Conservation (phyloP, 805 yeast species). For the Candida montana region DNA sequence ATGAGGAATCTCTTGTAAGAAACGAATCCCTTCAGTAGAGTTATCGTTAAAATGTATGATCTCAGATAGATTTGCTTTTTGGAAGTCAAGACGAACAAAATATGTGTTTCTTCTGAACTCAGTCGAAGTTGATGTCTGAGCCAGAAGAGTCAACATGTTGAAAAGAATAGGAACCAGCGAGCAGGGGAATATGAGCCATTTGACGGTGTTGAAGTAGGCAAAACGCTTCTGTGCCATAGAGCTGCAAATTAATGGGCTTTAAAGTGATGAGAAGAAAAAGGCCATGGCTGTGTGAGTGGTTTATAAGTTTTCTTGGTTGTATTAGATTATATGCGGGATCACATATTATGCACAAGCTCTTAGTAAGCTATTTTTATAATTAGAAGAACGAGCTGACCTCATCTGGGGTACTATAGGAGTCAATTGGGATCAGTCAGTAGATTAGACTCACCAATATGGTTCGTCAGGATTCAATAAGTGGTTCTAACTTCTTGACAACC, state of each 20-base stretch:
- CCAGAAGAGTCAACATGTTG: slow-evolving; percentile 2
- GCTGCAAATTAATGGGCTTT: no score
- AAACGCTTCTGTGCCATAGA: not conserved
- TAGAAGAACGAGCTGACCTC: not conserved
- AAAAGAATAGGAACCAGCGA: slow-evolving; percentile 7
- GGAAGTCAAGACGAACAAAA: slow-evolving; percentile 8
- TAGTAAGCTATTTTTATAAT: not conserved
- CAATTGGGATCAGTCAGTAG: no score
- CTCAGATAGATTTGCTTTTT: slow-evolving; percentile 3
- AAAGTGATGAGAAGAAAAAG: no score
- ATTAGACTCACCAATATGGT: no score
- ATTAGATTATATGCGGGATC: no score
- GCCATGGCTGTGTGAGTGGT: no score
- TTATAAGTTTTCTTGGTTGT: no score
- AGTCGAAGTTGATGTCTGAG: not conserved
- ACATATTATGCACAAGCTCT: no score
- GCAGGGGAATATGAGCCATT: slow-evolving; percentile 7
- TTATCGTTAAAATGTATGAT: not conserved
- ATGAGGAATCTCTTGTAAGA: not conserved
- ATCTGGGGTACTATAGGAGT: no score
- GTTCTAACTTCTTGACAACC: no score
- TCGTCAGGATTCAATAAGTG: no score
- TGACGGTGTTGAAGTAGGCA: slow-evolving; percentile 5
- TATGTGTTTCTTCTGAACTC: slow-evolving; percentile 2
- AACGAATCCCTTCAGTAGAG: not conserved